Percentiles rank a stretch among this genome's conserved stretches.
phyloP scores from a whole-genome alignment of 2,329 filamentous ascomycete species.

The Teratosphaeria destructans region DNA sequence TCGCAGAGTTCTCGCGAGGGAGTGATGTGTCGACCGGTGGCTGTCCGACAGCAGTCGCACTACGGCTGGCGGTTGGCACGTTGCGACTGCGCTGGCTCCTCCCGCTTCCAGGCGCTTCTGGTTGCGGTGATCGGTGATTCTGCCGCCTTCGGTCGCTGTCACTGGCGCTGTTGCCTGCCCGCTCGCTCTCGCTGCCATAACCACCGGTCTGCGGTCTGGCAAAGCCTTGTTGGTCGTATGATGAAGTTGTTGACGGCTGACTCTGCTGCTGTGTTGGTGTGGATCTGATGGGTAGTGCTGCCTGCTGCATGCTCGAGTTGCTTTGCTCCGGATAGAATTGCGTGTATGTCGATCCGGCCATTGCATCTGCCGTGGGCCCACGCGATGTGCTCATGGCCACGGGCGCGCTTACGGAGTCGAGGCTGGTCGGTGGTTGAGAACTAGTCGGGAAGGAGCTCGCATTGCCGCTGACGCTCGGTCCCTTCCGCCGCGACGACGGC shows the following conservation, averaged over 20 bases:
- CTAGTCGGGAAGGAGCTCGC: constrained; percentile 32
- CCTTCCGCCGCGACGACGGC: constrained; percentile 28
- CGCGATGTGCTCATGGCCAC: constrained; percentile 37
- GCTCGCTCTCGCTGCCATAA: constrained; percentile 31
- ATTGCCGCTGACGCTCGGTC: constrained; percentile 29
- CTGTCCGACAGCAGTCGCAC: constrained; percentile 41
- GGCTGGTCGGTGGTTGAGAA: constrained; percentile 24
- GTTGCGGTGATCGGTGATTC: constrained; percentile 31
- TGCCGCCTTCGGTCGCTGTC: constrained; percentile 26
- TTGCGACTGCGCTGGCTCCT: constrained; percentile 28
- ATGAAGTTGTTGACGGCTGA: constrained; percentile 11
- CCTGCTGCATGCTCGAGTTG: constrained; percentile 10
- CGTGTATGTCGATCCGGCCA: constrained; percentile 67
- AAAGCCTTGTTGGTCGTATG: constrained; percentile 18
- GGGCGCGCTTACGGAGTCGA: constrained; percentile 23
- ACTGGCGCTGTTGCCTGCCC: constrained; percentile 22
- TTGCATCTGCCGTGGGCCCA: constrained; percentile 43
- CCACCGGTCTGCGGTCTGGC: constrained; percentile 24
- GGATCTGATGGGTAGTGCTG: constrained; percentile 18
- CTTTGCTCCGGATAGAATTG: constrained; percentile 38
- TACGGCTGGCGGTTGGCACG: constrained; percentile 33
- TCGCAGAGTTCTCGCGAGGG: constrained; percentile 66
- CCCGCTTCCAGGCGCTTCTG: constrained; percentile 34
- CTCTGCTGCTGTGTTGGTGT: constrained; percentile 9
- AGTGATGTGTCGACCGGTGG: constrained; percentile 44